A percentile compares a stretch with the other conserved stretches of the same genome.
Evolutionary conservation across 2,329 filamentous ascomycete genomes (phyloP).

Genomic region (Diaporthe helianthi): DNA sequence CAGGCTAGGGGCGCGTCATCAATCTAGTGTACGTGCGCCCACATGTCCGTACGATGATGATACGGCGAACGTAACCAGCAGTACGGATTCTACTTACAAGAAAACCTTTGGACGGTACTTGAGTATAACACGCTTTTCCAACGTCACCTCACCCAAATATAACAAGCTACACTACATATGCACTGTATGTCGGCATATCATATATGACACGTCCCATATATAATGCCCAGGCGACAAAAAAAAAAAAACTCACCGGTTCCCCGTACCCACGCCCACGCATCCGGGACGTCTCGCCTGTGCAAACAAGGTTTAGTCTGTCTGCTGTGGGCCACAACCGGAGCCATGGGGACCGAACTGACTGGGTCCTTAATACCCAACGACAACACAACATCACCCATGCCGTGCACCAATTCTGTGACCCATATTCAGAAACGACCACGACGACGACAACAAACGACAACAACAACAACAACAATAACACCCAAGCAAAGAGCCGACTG

Average conservation of each 20-base stretch:
- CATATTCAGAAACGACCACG: background rate
- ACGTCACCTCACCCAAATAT: background rate
- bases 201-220: background rate
- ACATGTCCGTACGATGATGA: no score
- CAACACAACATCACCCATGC: background rate
- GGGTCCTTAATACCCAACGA: no score
- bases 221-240: background rate
- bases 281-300: conserved; percentile 3
- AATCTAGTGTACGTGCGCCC: background rate
- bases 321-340: background rate
- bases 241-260: background rate
- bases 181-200: background rate
- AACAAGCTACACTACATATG: background rate
- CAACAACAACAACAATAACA: no score
- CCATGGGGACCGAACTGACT: background rate
- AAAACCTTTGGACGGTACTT: background rate
- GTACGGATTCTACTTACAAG: background rate
- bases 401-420: background rate
- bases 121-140: background rate
- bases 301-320: conserved; percentile 20
- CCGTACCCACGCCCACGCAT: background rate
- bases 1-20: background rate
- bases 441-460: background rate
- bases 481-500: background rate
- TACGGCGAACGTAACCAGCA: background rate